Conservation (phyloP, 2,329 filamentous ascomycete genomes). For the Neocucurbitaria cava region DNA sequence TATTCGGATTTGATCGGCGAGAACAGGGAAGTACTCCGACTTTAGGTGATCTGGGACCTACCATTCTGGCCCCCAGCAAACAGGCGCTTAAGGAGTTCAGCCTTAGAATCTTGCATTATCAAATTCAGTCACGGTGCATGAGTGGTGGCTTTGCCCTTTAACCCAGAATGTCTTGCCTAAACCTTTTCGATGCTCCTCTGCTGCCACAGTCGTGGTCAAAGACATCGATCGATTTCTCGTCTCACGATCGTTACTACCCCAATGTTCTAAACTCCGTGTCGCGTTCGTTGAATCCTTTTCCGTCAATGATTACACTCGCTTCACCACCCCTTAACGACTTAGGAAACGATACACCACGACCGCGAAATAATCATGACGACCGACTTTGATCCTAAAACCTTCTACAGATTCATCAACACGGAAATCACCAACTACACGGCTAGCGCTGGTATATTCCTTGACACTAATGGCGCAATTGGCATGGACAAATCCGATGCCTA, state of each 20-base stretch:
- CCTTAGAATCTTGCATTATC: not conserved
- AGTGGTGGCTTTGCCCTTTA: not conserved
- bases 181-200: not conserved
- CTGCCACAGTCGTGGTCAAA: not conserved
- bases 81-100: not conserved
- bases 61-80: not conserved
- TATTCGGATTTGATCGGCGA: no score
- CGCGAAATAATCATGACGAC: not conserved
- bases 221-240: not conserved
- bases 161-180: not conserved
- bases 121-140: not conserved
- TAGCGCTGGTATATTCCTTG: conserved; percentile 1
- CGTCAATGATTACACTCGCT: not conserved
- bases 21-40: no score
- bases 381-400: conserved; percentile 13
- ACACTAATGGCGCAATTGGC: conserved; percentile 11
- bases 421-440: conserved; percentile 5
- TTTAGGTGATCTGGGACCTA: not conserved
- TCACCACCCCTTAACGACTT: not conserved
- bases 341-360: not conserved
- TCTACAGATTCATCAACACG: conserved; percentile 17
- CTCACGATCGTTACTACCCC: not conserved
- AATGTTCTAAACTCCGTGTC: not conserved
- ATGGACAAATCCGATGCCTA: conserved; percentile 9
- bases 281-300: not conserved